Base-by-base conservation (phyloP, 2,329 filamentous ascomycete genomes). In the Chrysosporium queenslandicum region DNA sequence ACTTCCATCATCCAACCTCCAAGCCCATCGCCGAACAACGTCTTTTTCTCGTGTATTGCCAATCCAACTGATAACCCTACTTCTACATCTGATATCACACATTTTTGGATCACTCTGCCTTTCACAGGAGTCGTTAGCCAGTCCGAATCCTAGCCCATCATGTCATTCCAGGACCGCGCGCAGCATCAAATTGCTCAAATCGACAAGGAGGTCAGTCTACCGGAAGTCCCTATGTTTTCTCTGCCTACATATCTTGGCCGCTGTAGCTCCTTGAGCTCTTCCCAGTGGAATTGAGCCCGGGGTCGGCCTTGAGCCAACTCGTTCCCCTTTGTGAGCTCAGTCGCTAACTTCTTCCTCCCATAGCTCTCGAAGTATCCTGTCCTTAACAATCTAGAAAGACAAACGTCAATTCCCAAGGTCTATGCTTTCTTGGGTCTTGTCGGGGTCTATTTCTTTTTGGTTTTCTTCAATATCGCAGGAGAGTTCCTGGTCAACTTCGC, bases 391-490 rank as follows among this genome's bases (percentile, higher is more conserved):
- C 76, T 84, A 60, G 81, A 84, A 74, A 76, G 78, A 68, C 80
- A 83, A 70, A 83, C 80, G 62, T 81, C 75, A 53, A 78, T 84
- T 52, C 81, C 81, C 60, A 84, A 84, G 72, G 80, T 82, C 69
- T 84, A 84, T 65, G 78, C 76, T 57, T 70, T 83, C 67, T 78
- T 84, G 45, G 81, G 80, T 60, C 71, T 84, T 52, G 77, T 73
- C 58, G 80, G 78, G 54, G 73, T 83, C 56, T 84, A 84, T 75
- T 82, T 82, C 73, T 83, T 83, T 77, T 73, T 83, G 52, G 75
- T 84, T 69, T 84, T 84, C 73, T 84, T 84, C 74, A 84, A 84
- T 74, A 83, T 84, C 59, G 81, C 77, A 56, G 81, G 81, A 68
- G 77, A 80, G 63, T 83, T 84, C 69, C 75, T 84, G 54, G 79